A percentile compares a stretch with the other conserved stretches of the same genome.
These are phyloP conservation scores for Bolboschoenoplectus hybrid DNA, from an alignment of 202 grass and related monocot species.

Conservation along the genomic window DNA sequence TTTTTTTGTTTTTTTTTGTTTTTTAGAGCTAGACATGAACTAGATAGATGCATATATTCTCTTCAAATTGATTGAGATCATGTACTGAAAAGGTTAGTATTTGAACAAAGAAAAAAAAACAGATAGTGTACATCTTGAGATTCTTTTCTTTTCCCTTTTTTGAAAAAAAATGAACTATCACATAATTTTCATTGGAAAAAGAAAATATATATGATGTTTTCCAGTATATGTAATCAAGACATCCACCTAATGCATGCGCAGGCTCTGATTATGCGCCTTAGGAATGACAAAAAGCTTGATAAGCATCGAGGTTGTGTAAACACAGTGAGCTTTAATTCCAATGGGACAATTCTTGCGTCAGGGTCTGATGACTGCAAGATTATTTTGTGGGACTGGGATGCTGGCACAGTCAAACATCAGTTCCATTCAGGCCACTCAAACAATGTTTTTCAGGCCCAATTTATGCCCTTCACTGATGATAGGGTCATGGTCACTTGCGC, in stretches of 20 bases:
- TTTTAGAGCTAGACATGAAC: not conserved
- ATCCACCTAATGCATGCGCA: slow-evolving; percentile 30
- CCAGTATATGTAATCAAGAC: not conserved
- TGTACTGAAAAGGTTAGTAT: not conserved
- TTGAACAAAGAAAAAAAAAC: not conserved
- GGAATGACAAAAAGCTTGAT: slow-evolving; percentile 61
- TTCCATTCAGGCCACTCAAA: slow-evolving; percentile 75
- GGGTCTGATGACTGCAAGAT: slow-evolving; percentile 77
- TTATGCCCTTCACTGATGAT: slow-evolving; percentile 78
- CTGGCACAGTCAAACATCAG: slow-evolving; percentile 49
- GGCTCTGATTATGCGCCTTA: slow-evolving; percentile 81
- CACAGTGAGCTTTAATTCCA: slow-evolving; percentile 69
- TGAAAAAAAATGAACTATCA: not conserved
- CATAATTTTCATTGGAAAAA: not conserved
- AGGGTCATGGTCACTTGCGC: slow-evolving; percentile 68
- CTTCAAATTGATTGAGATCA: slow-evolving; percentile 2
- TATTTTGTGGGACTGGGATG: slow-evolving; percentile 84
- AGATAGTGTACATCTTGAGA: not conserved
- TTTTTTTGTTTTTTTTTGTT: not conserved
- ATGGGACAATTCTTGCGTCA: slow-evolving; percentile 60
- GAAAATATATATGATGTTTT: not conserved
- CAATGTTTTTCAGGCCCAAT: slow-evolving; percentile 82
- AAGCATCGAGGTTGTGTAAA: slow-evolving; percentile 74
- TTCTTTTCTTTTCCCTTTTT: not conserved
- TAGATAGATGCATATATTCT: not conserved